Percentiles rank a stretch among this genome's conserved stretches.
These are phyloP conservation scores for Papilionanthe hybrid DNA, from an alignment of 116 monocot genomes.

Conservation along the genomic window DNA sequence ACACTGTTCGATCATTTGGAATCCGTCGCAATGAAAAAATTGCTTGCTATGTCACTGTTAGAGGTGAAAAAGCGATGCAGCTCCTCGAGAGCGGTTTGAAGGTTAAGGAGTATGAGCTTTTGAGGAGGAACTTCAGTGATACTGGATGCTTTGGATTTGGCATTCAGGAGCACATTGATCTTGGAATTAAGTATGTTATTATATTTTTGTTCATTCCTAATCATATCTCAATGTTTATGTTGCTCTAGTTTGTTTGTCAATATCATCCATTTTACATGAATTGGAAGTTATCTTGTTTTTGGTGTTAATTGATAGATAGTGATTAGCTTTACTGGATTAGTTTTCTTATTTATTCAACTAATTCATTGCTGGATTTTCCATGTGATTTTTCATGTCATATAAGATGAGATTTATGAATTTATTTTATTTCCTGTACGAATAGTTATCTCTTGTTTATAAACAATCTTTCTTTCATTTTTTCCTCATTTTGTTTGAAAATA, in stretches of 20 bases:
- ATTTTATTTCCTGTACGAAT: too few species aligned
- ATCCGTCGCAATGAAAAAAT: slow-evolving; percentile 78
- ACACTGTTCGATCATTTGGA: slow-evolving; percentile 68
- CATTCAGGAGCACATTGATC: slow-evolving; percentile 76
- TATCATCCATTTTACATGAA: background rate
- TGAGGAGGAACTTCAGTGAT: slow-evolving; percentile 73
- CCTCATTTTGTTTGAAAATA: too few species aligned
- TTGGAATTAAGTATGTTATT: slow-evolving; percentile 74
- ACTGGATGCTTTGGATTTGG: slow-evolving; percentile 81
- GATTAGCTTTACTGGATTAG: too few species aligned
- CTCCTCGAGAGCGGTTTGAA: slow-evolving; percentile 37
- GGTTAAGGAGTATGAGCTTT: slow-evolving; percentile 58
- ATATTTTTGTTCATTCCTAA: background rate
- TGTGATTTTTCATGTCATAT: too few species aligned
- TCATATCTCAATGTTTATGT: background rate
- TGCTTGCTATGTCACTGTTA: slow-evolving; percentile 66
- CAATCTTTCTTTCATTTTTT: too few species aligned
- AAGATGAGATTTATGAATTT: too few species aligned
- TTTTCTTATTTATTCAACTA: too few species aligned
- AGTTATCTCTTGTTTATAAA: too few species aligned
- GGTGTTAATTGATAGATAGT: too few species aligned
- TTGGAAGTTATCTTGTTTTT: background rate
- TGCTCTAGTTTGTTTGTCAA: background rate
- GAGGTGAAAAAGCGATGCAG: slow-evolving; percentile 82
- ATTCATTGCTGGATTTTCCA: too few species aligned